phyloP scores from a whole-genome alignment of 2,329 filamentous ascomycete genomes.

The Cladosporium cucumerinum region DNA sequence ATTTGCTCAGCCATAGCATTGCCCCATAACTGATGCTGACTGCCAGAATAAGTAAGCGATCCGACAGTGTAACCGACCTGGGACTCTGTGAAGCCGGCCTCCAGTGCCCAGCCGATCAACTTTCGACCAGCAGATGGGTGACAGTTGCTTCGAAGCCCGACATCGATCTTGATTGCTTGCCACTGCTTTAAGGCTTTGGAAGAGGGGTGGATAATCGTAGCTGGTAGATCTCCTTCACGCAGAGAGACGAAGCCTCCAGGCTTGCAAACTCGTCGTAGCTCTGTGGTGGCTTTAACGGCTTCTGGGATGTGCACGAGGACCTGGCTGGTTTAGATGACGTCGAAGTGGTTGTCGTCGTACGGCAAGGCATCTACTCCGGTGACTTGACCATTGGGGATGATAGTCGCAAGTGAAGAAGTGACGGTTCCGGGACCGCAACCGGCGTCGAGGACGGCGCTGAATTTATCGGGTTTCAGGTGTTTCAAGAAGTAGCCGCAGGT shows the following conservation, averaged over 20 bases:
- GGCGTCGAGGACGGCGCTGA: slow-evolving; percentile 37
- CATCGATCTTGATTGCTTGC: not conserved
- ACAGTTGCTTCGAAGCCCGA: not conserved
- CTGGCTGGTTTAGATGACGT: slow-evolving; percentile 58
- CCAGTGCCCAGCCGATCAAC: not conserved
- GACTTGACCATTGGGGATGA: slow-evolving; percentile 27
- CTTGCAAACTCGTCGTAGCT: slow-evolving; percentile 53
- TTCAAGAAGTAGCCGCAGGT: slow-evolving; percentile 6
- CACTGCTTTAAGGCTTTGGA: not conserved
- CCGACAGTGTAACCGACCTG: not conserved
- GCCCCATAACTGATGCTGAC: not conserved
- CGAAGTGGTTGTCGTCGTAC: slow-evolving; percentile 47
- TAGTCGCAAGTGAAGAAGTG: slow-evolving; percentile 34
- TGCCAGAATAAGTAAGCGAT: not conserved
- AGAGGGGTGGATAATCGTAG: not conserved
- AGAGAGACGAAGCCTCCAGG: slow-evolving; percentile 38
- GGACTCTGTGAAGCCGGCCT: not conserved
- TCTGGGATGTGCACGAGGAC: slow-evolving; percentile 54
- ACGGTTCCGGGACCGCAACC: slow-evolving; percentile 40
- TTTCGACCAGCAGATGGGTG: not conserved
- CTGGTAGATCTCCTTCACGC: not conserved
- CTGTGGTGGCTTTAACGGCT: slow-evolving; percentile 47
- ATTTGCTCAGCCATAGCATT: not conserved
- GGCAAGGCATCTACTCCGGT: slow-evolving; percentile 34
- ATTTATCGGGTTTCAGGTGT: slow-evolving; percentile 20